Evolutionary conservation across 306 rosid genomes (phyloP).

Genomic region (Lathyrus aphaca): DNA sequence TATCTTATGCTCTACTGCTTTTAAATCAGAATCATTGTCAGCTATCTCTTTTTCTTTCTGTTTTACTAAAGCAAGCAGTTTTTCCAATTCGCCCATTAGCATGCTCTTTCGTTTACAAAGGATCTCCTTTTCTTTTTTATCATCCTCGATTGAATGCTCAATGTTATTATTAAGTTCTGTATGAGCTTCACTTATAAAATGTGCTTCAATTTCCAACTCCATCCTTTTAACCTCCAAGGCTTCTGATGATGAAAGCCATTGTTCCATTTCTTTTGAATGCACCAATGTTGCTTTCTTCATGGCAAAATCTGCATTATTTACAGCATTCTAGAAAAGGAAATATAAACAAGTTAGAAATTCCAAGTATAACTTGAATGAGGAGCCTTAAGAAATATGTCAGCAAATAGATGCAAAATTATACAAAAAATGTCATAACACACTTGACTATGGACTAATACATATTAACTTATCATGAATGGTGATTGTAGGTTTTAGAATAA

Average conservation of each 20-base stretch:
- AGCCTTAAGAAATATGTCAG: constrained; percentile 26
- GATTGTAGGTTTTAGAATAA: neutral
- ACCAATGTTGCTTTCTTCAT: constrained; percentile 52
- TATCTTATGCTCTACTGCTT: constrained; percentile 67
- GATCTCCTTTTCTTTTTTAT: constrained; percentile 60
- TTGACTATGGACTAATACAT: neutral
- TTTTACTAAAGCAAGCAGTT: constrained; percentile 67
- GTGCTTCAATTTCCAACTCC: constrained; percentile 80
- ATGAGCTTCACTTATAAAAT: constrained; percentile 58
- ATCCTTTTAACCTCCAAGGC: constrained; percentile 71
- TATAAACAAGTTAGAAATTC: constrained; percentile 28
- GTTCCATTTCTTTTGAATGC: constrained; percentile 54
- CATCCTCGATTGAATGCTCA: constrained; percentile 65
- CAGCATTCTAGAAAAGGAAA: constrained; percentile 60
- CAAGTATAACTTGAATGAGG: constrained; percentile 21
- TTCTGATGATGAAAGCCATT: constrained; percentile 68
- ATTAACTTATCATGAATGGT: neutral
- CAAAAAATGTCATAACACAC: neutral
- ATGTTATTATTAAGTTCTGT: constrained; percentile 54
- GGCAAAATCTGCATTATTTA: constrained; percentile 53
- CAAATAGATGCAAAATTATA: constrained; percentile 12
- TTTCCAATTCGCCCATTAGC: constrained; percentile 58
- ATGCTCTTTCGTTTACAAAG: constrained; percentile 59
- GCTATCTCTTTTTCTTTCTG: constrained; percentile 75
- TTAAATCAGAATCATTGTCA: constrained; percentile 56